Base-by-base conservation (phyloP, 169 alveolate species). In the Neospora caninum region DNA sequence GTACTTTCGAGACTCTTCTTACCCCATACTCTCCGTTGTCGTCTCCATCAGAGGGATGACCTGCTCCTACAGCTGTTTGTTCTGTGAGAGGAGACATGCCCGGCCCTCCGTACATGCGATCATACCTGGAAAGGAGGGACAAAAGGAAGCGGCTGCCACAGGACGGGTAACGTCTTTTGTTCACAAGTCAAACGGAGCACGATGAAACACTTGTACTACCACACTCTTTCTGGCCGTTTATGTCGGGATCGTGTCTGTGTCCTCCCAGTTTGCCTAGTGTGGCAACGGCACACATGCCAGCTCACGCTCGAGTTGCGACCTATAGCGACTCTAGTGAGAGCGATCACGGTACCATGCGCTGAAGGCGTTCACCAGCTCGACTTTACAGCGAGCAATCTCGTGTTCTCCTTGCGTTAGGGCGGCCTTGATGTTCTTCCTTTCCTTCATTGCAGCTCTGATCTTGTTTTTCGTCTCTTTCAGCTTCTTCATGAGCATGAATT, bases 401-500 rank as follows among this genome's bases (percentile, higher is more conserved):
- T 82, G 89, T 36, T 82, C 89, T 27, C 89, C 89, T 82, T 82
- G 89, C 42, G 67, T 82, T n/a, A 82, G 31, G 20, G 89, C 89
- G 16, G 67, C 69, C 89, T 82, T 82, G 1, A 82, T 45, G 67
- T 39, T 41, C 39, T 82, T 82, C 67, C 89, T 36, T 36, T 82
- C 89, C 38, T 41, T 18, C 89, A 82, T 82, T 6, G 89, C 89
- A 41, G 89, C 89, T 25, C 36, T 41, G 18, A 82, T 82, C 36
- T 39, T 43, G 89, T 82, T 39, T 36, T 82, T 82, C 70, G 89
- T 82, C 54, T 87, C 95, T 69, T 83, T 84, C 91, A 95, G 82
- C 92, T 82, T 42, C 93, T 93, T 93, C 89, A 95, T 88, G 88
- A 95, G 36, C 45, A 92, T 92, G 53, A 69, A 95, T 88, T 95